Percentiles rank a stretch among this genome's conserved stretches.
Evolutionary conservation across 2,329 filamentous ascomycete species (phyloP).

Genomic region (Pyricularia grisea): DNA sequence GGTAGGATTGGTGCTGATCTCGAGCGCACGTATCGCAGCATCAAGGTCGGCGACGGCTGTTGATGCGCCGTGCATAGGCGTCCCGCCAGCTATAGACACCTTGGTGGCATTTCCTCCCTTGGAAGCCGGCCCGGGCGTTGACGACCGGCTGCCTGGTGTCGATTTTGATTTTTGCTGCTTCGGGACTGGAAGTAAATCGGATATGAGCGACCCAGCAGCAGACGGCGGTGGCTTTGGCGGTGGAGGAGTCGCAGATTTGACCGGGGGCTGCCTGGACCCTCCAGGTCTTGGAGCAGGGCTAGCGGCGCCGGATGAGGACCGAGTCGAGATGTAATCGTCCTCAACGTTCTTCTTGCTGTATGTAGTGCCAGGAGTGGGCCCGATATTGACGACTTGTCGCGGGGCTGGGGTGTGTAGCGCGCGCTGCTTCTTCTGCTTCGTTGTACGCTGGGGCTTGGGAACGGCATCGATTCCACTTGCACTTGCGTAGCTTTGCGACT

Average conservation of each 20-base stretch:
- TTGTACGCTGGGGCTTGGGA: slow-evolving; percentile 36
- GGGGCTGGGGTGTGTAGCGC: slow-evolving; percentile 54
- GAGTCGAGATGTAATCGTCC: slow-evolving; percentile 61
- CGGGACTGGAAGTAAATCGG: slow-evolving; percentile 48
- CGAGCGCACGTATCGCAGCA: slow-evolving; percentile 78
- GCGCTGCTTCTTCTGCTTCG: slow-evolving; percentile 42
- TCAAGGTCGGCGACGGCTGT: slow-evolving; percentile 62
- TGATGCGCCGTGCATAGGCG: slow-evolving; percentile 73
- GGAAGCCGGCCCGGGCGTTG: slow-evolving; percentile 40
- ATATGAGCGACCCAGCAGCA: slow-evolving; percentile 70
- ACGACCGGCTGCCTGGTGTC: slow-evolving; percentile 35
- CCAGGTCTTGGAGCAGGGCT: slow-evolving; percentile 26
- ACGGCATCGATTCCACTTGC: slow-evolving; percentile 24
- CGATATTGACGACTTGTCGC: slow-evolving; percentile 54
- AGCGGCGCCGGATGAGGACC: slow-evolving; percentile 25
- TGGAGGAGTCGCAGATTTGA: slow-evolving; percentile 36
- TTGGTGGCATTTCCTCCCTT: slow-evolving; percentile 32
- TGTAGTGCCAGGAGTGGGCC: slow-evolving; percentile 51
- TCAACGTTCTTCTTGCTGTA: slow-evolving; percentile 67
- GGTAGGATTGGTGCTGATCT: slow-evolving; percentile 83
- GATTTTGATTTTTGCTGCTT: slow-evolving; percentile 46
- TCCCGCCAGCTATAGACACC: slow-evolving; percentile 64
- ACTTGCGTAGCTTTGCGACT: not conserved
- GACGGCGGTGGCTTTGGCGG: slow-evolving; percentile 51
- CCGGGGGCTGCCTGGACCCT: slow-evolving; percentile 28